Conservation (phyloP, 805 yeast species). For the Cyberlindnera xylosilytica region DNA sequence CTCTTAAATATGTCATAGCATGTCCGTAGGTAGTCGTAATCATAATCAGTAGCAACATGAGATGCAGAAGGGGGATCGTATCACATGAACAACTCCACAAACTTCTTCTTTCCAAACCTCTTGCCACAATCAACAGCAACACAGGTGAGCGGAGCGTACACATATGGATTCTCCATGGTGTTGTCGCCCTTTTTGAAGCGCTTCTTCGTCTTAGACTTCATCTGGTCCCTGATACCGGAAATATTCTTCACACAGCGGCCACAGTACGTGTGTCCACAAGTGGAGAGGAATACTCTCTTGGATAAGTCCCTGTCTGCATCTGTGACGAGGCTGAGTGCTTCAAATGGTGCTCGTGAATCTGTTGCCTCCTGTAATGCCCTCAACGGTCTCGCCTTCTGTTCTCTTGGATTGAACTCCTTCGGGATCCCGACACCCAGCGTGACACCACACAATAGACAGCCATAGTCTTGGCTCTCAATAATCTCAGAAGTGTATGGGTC, state of each 20-base stretch:
- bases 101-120: slow-evolving; percentile 43
- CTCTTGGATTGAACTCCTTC: slow-evolving; percentile 38
- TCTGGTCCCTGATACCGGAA: slow-evolving; percentile 35
- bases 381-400: slow-evolving; percentile 25
- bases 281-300: slow-evolving; percentile 58
- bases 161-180: slow-evolving; percentile 33
- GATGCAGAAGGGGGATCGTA: background rate
- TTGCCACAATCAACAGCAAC: slow-evolving; percentile 50
- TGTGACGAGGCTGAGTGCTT: slow-evolving; percentile 46
- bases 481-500: slow-evolving; percentile 27
- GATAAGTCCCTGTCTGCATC: slow-evolving; percentile 58
- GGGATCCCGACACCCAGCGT: slow-evolving; percentile 75
- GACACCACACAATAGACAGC: slow-evolving; percentile 70
- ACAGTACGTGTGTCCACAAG: slow-evolving; percentile 85
- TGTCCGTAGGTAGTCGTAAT: too few species aligned
- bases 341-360: slow-evolving; percentile 63
- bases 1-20: too few species aligned
- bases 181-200: slow-evolving; percentile 18
- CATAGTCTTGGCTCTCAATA: slow-evolving; percentile 35
- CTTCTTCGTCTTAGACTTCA: slow-evolving; percentile 20
- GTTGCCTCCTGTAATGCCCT: slow-evolving; percentile 30
- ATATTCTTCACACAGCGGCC: slow-evolving; percentile 78
- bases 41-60: too few species aligned
- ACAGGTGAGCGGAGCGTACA: slow-evolving; percentile 57
- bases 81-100: slow-evolving; percentile 51